Evolutionary conservation across 2,329 filamentous ascomycete genomes (phyloP).

Genomic region (Pestalotiopsis sp.): DNA sequence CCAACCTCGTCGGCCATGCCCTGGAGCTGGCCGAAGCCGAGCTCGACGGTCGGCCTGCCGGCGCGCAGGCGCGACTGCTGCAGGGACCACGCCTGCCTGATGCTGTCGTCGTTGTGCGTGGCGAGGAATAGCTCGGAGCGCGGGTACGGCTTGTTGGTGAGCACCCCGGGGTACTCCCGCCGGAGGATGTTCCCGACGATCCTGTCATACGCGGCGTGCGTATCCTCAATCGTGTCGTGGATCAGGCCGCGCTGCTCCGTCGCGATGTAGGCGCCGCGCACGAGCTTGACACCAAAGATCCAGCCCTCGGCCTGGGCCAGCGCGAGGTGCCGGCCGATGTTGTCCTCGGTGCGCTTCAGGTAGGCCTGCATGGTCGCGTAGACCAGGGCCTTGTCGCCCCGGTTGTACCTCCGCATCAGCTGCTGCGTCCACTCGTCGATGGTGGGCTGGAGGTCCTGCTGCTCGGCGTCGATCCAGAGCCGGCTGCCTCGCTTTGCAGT

Average conservation of each 20-base stretch:
- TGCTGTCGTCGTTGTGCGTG: constrained; percentile 1
- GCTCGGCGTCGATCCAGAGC: constrained; percentile 7
- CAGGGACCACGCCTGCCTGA: background rate
- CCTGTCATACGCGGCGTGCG: background rate
- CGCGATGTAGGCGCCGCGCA: constrained; percentile 7
- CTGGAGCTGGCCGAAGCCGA: background rate
- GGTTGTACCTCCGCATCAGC: constrained; percentile 5
- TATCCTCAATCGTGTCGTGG: constrained; percentile 5
- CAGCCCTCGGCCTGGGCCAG: constrained; percentile 3
- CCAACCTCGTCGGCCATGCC: constrained; percentile 6
- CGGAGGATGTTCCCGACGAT: background rate
- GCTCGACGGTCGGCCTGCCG: background rate
- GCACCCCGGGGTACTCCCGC: background rate
- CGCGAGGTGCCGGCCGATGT: background rate
- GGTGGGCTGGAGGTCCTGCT: background rate
- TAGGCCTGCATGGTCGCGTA: constrained; percentile 5
- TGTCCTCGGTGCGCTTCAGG: background rate
- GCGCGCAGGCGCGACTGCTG: background rate
- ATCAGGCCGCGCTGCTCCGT: background rate
- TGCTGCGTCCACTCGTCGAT: constrained; percentile 7
- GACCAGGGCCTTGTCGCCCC: background rate
- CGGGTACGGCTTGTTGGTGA: background rate
- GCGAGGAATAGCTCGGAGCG: constrained; percentile 2
- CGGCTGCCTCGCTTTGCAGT: background rate
- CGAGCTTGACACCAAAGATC: constrained; percentile 4